Base-by-base conservation (phyloP, 345 rosid species). In the Zanthoxylum bungeanum region DNA sequence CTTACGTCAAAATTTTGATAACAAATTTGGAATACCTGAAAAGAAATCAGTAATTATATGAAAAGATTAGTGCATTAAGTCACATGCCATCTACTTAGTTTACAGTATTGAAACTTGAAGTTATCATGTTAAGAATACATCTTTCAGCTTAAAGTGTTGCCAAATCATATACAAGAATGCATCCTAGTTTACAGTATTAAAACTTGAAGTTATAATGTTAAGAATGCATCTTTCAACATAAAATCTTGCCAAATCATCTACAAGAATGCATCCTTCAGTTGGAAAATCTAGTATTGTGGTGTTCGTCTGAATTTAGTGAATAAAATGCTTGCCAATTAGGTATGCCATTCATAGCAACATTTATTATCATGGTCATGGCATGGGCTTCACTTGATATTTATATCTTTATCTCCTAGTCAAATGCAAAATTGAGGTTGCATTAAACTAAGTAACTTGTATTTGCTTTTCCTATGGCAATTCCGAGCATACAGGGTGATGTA, bases 401-500 rank as follows among this genome's bases (percentile, higher is more conserved):
- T 16, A 31, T 50, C 47, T 62, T 34, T 52, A 39, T 14, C 40
- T 68, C 50, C 22, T 50, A 34, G 7, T 16, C 22, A 14, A 37
- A 67, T 22, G 52, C 33, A 1, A 21, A 51, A 51, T 16, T 36
- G 7, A 52, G 44, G 16, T 14, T 52, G 60, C 60, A 22, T 36
- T 67, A 67, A 27, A 17, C 0, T 0, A 22, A 34, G 9, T 65
- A 66, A 19, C 46, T 73, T 60, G 24, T 24, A 11, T 62, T 55
- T 21, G 49, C 3, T 56, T 52, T 68, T 25, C 59, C 30, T 40
- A 33, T 60, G 73, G 19, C 56, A 22, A 61, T 36, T 37, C 59
- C 28, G 28, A 51, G 60, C 36, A 68, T 73, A 63, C 86, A 95
- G 99, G 99, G 99, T 77, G 91, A 83, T 81, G 52, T 72, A 55